Base-by-base conservation (phyloP, 192 early-diverging fungal genomes). In the Backusella macrospora region DNA sequence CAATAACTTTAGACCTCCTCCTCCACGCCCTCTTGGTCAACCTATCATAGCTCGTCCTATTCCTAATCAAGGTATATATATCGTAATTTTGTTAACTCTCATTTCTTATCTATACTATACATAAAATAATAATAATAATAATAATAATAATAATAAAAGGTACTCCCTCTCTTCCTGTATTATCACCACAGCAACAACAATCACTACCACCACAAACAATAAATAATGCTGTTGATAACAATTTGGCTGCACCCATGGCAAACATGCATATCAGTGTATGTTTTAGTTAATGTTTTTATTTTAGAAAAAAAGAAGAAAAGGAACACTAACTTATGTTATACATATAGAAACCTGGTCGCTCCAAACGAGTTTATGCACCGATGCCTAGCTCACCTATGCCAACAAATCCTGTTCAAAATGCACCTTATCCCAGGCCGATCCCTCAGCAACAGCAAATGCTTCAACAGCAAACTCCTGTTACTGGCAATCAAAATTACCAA, bases 311-410 rank as follows among this genome's bases (percentile, higher is more conserved):
- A 62, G 2, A 65, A 21, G 4, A 59, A 49, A 10, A 46, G 10
- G 10, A 23, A 43, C 6, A 43, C 52, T 59, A 59, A 59, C 12
- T 13, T 23, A 4, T 59, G 10, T 12, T 59, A 59, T 59, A 34
- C 29, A 34, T 34, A 49, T 39, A 66, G 65, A 66, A 66, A 66
- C 71, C 71, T 64, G 71, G 71, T 16, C 71, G 71, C 6, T 62
- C 38, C 6, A 73, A 73, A 26, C 71, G 71, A 29, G 71, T 73
- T 37, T 73, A 73, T 72, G 70, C 70, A 23, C n/a, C 65, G 12
- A 40, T 38, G 18, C 65, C 65, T 5, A 66, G 5, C 18, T 42
- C 65, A 43, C 65, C 65, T 4, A 21, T 42, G 40, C 38, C 65
- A 43, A 40, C 65, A 43, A 66, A 65, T 15, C 63, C 34, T n/a